A percentile compares a stretch with the other conserved stretches of the same genome.
phyloP scores from a whole-genome alignment of 805 yeast genomes.

The Teunomyces cretensis region DNA sequence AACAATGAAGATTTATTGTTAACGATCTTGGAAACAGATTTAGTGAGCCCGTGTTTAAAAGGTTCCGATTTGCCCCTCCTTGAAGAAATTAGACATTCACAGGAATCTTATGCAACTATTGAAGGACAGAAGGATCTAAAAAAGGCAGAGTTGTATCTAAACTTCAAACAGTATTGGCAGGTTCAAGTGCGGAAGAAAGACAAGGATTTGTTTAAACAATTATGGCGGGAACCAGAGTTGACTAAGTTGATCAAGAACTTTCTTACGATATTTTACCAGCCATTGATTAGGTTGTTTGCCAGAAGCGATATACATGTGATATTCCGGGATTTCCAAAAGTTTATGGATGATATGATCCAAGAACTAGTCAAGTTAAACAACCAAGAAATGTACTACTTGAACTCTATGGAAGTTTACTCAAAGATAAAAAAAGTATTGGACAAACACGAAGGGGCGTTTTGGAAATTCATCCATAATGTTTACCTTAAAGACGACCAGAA shows the following conservation, averaged over 20 bases:
- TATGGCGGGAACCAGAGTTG: conserved; percentile 85
- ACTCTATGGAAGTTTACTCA: conserved; percentile 62
- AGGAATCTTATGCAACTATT: conserved; percentile 18
- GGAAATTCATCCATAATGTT: conserved; percentile 77
- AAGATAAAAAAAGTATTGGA: conserved; percentile 64
- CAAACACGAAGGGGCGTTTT: conserved; percentile 69
- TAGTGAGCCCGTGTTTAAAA: conserved; percentile 19
- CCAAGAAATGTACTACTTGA: conserved; percentile 47
- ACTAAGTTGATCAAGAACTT: conserved; percentile 73
- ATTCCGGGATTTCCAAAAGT: conserved; percentile 37
- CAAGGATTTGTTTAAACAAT: conserved; percentile 66
- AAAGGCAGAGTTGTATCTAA: conserved; percentile 42
- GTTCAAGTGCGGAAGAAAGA: conserved; percentile 69
- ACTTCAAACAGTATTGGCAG: conserved; percentile 61
- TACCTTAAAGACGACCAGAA: conserved; percentile 72
- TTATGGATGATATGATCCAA: conserved; percentile 53
- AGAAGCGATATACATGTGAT: conserved; percentile 39
- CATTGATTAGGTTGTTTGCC: conserved; percentile 37
- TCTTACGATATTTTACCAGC: conserved; percentile 47
- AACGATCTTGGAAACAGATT: conserved; percentile 20
- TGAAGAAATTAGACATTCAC: conserved; percentile 15
- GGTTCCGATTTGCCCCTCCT: not conserved
- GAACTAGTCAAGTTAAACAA: conserved; percentile 63
- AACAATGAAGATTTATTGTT: conserved; percentile 21
- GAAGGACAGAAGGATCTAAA: conserved; percentile 12